Conservation (phyloP, 495 filamentous ascomycete species). For the Pyrenula aspistea region DNA sequence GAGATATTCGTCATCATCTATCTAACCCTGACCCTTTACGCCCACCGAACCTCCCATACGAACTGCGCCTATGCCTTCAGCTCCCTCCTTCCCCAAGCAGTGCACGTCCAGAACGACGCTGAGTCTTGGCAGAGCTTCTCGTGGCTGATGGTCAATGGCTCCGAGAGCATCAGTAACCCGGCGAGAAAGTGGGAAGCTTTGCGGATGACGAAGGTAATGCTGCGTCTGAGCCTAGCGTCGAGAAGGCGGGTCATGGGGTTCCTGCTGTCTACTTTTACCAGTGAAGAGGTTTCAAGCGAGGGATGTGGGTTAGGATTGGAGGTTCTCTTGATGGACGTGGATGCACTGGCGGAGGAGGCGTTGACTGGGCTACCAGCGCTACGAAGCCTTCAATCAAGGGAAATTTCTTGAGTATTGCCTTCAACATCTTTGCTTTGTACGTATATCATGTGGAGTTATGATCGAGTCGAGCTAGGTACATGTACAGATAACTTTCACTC, state of each 20-base stretch:
- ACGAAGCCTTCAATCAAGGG: too few species aligned
- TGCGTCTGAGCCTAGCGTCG: neutral
- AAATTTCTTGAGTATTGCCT: too few species aligned
- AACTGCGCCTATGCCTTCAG: neutral
- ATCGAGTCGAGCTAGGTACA: neutral
- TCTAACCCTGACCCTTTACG: neutral
- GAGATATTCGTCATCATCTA: neutral
- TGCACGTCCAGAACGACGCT: neutral
- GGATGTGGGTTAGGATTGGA: neutral
- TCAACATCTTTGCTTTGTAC: too few species aligned
- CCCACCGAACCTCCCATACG: neutral
- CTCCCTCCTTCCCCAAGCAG: neutral
- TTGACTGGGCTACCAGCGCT: neutral
- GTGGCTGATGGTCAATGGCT: neutral
- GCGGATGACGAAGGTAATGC: neutral
- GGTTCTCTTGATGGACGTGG: neutral
- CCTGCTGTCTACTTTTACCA: neutral
- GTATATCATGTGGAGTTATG: too few species aligned
- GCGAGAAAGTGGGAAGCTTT: neutral
- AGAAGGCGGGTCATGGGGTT: neutral
- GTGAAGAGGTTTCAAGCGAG: neutral
- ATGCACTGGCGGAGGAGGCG: neutral
- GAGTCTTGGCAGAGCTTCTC: neutral
- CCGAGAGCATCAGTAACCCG: neutral
- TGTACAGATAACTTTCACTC: neutral